Evolutionary conservation across 768 basidiomycete species (phyloP).

Genomic region (Hemileccinum rubropunctum): DNA sequence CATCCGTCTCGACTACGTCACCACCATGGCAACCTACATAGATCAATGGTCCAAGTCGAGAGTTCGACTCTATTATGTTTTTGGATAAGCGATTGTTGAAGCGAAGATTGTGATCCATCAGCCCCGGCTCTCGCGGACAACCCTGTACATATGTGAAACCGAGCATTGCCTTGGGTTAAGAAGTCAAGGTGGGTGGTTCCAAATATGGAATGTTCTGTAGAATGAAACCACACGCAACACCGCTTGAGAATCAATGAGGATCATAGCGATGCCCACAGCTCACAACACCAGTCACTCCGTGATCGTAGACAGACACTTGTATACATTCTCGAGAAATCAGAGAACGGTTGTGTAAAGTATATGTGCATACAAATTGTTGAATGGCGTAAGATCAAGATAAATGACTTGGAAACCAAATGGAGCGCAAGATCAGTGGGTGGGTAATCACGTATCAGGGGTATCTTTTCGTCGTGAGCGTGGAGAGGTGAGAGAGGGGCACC

Average conservation of each 20-base stretch:
- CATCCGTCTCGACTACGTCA: conserved; percentile 25
- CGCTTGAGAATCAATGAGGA: conserved; percentile 16
- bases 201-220: conserved; percentile 28
- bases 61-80: conserved; percentile 4
- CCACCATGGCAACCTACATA: conserved; percentile 21
- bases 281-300: conserved; percentile 2
- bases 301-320: conserved; percentile 4
- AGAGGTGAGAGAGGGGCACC: conserved; percentile 15
- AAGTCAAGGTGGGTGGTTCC: conserved; percentile 13
- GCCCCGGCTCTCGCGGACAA: not conserved
- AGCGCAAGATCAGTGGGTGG: conserved; percentile 19
- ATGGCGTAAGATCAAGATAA: conserved; percentile 22
- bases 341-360: conserved; percentile 10
- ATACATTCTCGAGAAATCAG: conserved; percentile 14
- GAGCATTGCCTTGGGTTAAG: conserved; percentile 17
- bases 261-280: conserved; percentile 15
- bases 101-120: conserved; percentile 9
- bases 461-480: conserved; percentile 21
- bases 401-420: conserved; percentile 4
- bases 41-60: conserved; percentile 5
- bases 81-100: conserved; percentile 13
- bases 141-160: conserved; percentile 9
- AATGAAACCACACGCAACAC: conserved; percentile 14
- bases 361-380: conserved; percentile 30
- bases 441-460: conserved; percentile 36